Evolutionary conservation across 2,329 filamentous ascomycete species (phyloP), one percentile per base, ranked within the genome.

Genomic region (Cadophora malorum): DNA sequence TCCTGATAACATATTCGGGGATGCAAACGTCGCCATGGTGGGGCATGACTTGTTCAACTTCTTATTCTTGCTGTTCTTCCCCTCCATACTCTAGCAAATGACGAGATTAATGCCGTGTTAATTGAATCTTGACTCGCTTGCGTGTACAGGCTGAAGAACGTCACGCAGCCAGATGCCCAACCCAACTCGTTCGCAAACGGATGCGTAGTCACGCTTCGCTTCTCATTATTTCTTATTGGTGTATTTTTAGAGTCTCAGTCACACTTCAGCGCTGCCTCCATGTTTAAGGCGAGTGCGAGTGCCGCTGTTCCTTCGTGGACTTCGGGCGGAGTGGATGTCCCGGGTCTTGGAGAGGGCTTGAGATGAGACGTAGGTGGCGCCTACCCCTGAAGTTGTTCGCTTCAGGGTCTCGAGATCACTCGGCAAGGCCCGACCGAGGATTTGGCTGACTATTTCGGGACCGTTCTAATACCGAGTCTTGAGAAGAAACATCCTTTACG

Each of bases 161-260:
- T 31, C 52, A 55, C 28, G n/a, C 33, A 55, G 52, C 33, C 52
- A 55, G 52, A 55, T 55, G 52, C 52, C 52, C 25, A 55, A 4
- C 25, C 4, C 28, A 55, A 3, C 19, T 19, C 10, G 14, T 3
- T 55, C 25, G 52, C 16, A 9, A n/a, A 33, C 33, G 52, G 52
- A 55, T 55, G 28, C 28, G 52, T 33, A 55, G 52, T 53, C 50
- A 53, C 50, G 50, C 50, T 53, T 53, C 50, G 50, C 23, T 28
- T 53, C 23, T 31, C 8, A 16, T 16, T 16, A 45, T 19, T 21
- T n/a, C n/a, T 33, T 55, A 4, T 33, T 33, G 28, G 52, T 55
- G 25, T 55, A 55, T 55, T 55, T 55, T 55, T 55, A 55, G 52
- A 55, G 52, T 19, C 6, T 55, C 16, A 55, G 52, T 55, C 52